These are phyloP conservation scores for Metrosideros polymorpha DNA, from an alignment of 441 rosid genomes.

Conservation along the genomic window DNA sequence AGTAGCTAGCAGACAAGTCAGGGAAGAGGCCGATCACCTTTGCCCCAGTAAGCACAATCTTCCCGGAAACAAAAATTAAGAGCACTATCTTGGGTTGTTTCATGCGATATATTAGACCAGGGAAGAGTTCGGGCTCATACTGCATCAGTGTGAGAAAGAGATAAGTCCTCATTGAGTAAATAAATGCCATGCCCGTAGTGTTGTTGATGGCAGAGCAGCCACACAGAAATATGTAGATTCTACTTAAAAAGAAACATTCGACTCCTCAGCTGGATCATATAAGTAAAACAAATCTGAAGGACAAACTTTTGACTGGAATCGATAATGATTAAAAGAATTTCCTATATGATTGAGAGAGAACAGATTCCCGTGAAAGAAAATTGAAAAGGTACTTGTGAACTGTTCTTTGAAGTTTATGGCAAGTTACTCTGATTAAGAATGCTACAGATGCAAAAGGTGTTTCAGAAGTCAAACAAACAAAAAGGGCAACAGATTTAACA, in stretches of 20 bases:
- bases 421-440: not conserved
- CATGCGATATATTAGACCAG: constrained; percentile 66
- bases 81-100: constrained; percentile 70
- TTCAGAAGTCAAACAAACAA: not conserved
- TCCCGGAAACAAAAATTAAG: constrained; percentile 70
- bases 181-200: not conserved
- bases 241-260: not conserved
- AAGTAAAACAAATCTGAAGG: not conserved
- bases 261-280: not conserved
- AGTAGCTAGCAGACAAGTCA: not conserved
- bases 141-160: constrained; percentile 8
- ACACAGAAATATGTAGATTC: not conserved
- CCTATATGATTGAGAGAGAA: not conserved
- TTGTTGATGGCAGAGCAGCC: not conserved
- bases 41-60: constrained; percentile 73
- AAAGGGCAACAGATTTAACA: not conserved
- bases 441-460: not conserved
- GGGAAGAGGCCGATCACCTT: constrained; percentile 30
- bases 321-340: not conserved
- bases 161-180: not conserved
- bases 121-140: constrained; percentile 81
- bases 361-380: not conserved
- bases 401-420: not conserved
- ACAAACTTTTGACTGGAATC: not conserved
- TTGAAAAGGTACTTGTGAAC: not conserved